These are phyloP conservation scores for Xerocomus nothofagi DNA, from an alignment of 1,284 basidiomycete species.

Conservation along the genomic window DNA sequence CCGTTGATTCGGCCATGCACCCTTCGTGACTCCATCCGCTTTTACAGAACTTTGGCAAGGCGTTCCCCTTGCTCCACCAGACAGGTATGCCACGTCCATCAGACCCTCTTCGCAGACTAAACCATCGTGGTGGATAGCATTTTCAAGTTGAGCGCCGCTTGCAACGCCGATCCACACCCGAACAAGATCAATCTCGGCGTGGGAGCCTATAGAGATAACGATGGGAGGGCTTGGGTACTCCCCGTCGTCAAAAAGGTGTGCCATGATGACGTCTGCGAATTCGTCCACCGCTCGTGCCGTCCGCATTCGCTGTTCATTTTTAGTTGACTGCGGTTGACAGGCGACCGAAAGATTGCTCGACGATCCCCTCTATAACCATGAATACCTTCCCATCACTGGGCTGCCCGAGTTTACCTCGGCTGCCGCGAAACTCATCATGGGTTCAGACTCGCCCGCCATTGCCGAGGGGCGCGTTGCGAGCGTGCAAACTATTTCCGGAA, in stretches of 20 bases:
- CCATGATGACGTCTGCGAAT: slow-evolving; percentile 3
- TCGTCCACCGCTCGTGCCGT: not conserved
- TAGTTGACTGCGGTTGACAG: slow-evolving; percentile 40
- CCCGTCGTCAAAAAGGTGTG: slow-evolving; percentile 84
- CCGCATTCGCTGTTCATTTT: not conserved
- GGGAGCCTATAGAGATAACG: slow-evolving; percentile 86
- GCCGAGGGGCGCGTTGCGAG: slow-evolving; percentile 69
- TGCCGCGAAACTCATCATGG: slow-evolving; percentile 83
- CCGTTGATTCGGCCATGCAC: not conserved
- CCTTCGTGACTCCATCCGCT: slow-evolving; percentile 11
- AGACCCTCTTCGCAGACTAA: slow-evolving; percentile 4
- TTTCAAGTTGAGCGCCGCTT: slow-evolving; percentile 88
- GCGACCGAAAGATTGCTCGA: slow-evolving; percentile 72
- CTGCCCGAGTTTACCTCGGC: slow-evolving; percentile 78
- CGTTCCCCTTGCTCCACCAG: slow-evolving; percentile 79
- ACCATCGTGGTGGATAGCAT: slow-evolving; percentile 54
- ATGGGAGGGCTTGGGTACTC: slow-evolving; percentile 88
- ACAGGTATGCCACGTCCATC: slow-evolving; percentile 49
- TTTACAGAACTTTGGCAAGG: slow-evolving; percentile 66
- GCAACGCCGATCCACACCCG: slow-evolving; percentile 78
- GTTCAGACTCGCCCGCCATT: slow-evolving; percentile 70
- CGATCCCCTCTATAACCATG: slow-evolving; percentile 82
- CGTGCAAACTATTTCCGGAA: slow-evolving; percentile 93
- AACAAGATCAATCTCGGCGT: slow-evolving; percentile 93
- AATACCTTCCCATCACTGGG: slow-evolving; percentile 92